phyloP scores from a whole-genome alignment of 257 asterid species.

The Asclepias syriaca region DNA sequence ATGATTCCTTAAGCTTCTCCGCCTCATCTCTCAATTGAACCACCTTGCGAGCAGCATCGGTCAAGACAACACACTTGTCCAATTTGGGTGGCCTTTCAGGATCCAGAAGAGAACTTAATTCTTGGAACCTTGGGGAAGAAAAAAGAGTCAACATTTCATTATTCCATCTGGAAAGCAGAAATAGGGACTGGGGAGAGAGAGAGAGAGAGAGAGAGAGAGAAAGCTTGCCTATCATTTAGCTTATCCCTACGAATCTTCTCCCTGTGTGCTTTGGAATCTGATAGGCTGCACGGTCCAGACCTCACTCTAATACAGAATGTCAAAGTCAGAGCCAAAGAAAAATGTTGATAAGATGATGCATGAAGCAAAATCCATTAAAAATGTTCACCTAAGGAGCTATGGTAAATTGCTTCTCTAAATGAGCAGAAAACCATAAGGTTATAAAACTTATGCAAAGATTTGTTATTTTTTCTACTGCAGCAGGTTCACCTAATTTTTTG shows the following conservation, averaged over 20 bases:
- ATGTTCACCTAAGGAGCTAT: background rate
- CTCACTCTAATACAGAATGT: conserved; percentile 25
- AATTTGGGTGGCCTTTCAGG: conserved; percentile 57
- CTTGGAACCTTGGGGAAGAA: conserved; percentile 43
- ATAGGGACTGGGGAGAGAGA: background rate
- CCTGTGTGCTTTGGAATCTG: conserved; percentile 53
- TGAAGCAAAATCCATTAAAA: background rate
- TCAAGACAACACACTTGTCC: conserved; percentile 43
- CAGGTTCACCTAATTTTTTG: background rate
- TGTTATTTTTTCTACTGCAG: background rate
- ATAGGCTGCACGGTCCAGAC: conserved; percentile 34
- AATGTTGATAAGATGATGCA: background rate
- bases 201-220: background rate
- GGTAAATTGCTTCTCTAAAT: background rate
- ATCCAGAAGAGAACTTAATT: conserved; percentile 47
- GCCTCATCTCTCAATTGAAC: conserved; percentile 55
- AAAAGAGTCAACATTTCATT: conserved; percentile 12
- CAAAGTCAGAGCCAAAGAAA: background rate
- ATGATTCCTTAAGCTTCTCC: conserved; percentile 44
- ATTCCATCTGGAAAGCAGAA: background rate
- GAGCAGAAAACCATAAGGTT: too few species aligned
- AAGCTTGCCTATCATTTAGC: conserved; percentile 52
- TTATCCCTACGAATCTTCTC: conserved; percentile 59
- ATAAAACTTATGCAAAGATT: too few species aligned
- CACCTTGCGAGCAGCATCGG: conserved; percentile 48